Percentiles rank a stretch among this genome's conserved stretches.
phyloP scores from a whole-genome alignment of 495 filamentous ascomycete genomes.

The Annulohypoxylon nitens region DNA sequence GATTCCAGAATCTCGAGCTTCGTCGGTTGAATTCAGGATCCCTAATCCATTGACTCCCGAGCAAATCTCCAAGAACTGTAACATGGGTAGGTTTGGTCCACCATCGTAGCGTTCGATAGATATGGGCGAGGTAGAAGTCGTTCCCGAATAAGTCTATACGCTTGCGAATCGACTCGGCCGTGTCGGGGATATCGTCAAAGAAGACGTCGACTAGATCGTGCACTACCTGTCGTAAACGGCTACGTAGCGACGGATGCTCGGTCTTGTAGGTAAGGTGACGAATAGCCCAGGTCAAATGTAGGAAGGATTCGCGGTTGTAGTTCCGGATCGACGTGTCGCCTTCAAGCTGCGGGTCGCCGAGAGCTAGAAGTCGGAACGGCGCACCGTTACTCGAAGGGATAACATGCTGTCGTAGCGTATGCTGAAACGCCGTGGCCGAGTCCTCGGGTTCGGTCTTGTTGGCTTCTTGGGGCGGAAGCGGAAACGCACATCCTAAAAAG shows the following conservation, averaged over 20 bases:
- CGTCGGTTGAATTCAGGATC: slow-evolving; percentile 84
- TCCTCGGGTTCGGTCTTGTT: slow-evolving; percentile 32
- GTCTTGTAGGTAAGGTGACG: slow-evolving; percentile 61
- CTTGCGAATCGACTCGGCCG: slow-evolving; percentile 75
- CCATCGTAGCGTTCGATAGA: slow-evolving; percentile 87
- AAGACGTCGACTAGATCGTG: slow-evolving; percentile 67
- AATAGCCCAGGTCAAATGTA: slow-evolving; percentile 68
- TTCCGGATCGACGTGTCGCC: slow-evolving; percentile 85
- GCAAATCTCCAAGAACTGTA: slow-evolving; percentile 87
- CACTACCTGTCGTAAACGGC: slow-evolving; percentile 61
- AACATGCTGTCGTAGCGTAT: slow-evolving; percentile 48
- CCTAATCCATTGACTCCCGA: slow-evolving; percentile 96
- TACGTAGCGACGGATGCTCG: slow-evolving; percentile 57
- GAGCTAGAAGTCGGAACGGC: slow-evolving; percentile 87
- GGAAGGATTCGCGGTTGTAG: slow-evolving; percentile 69
- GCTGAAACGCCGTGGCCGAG: slow-evolving; percentile 40
- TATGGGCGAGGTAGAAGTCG: slow-evolving; percentile 93
- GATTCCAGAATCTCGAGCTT: slow-evolving; percentile 81
- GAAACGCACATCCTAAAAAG: slow-evolving; percentile 86
- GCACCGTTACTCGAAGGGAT: slow-evolving; percentile 60
- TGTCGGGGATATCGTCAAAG: slow-evolving; percentile 73
- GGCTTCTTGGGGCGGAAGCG: slow-evolving; percentile 60
- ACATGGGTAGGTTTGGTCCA: slow-evolving; percentile 88
- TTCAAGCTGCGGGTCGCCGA: slow-evolving; percentile 96
- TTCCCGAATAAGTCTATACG: slow-evolving; percentile 90